phyloP scores from a whole-genome alignment of 2,329 filamentous ascomycete genomes.

The Stagonosporopsis vannaccii region DNA sequence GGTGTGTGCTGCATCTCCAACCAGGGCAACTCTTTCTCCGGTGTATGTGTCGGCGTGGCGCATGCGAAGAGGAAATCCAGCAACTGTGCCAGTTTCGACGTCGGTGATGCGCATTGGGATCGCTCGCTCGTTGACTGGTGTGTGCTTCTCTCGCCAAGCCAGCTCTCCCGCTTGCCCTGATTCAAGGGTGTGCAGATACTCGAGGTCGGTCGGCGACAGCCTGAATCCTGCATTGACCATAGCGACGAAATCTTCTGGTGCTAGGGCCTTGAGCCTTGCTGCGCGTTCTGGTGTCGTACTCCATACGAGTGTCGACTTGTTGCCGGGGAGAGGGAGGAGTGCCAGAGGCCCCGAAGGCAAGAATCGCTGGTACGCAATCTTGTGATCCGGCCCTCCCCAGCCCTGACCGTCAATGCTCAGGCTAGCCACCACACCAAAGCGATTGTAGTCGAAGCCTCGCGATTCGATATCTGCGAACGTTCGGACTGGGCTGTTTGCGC shows the following conservation, averaged over 20 bases:
- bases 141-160: slow-evolving; percentile 81
- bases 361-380: slow-evolving; percentile 94
- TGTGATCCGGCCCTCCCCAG: slow-evolving; percentile 55
- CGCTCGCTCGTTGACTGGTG: slow-evolving; percentile 54
- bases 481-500: slow-evolving; percentile 91
- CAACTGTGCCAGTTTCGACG: slow-evolving; percentile 80
- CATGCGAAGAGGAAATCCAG: slow-evolving; percentile 89
- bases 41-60: slow-evolving; percentile 95
- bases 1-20: slow-evolving; percentile 95
- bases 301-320: slow-evolving; percentile 89
- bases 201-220: slow-evolving; percentile 77
- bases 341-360: slow-evolving; percentile 91
- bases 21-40: slow-evolving; percentile 85
- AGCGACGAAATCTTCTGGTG: slow-evolving; percentile 75
- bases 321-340: slow-evolving; percentile 86
- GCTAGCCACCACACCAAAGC: slow-evolving; percentile 91
- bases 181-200: slow-evolving; percentile 75
- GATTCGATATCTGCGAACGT: slow-evolving; percentile 86
- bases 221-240: slow-evolving; percentile 96
- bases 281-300: slow-evolving; percentile 86
- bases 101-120: slow-evolving; percentile 72
- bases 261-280: slow-evolving; percentile 77
- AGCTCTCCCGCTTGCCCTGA: slow-evolving; percentile 72
- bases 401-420: slow-evolving; percentile 69
- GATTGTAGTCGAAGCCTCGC: slow-evolving; percentile 90